Conservation (phyloP, 495 filamentous ascomycete species). For the Hypoxylon lienhwacheense region DNA sequence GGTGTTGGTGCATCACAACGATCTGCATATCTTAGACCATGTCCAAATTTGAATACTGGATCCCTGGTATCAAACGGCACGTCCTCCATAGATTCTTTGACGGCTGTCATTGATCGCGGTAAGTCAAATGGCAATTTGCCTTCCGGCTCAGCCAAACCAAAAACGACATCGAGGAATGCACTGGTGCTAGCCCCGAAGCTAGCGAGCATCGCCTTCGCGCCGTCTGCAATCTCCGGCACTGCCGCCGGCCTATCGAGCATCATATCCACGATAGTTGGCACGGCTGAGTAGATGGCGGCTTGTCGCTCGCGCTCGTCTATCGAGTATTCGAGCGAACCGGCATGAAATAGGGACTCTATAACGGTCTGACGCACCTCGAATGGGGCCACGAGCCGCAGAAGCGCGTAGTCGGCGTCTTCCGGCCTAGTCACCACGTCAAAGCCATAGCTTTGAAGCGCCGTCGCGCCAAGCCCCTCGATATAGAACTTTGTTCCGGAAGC, state of each 20-base stretch:
- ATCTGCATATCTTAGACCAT: slow-evolving; percentile 26
- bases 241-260: slow-evolving; percentile 39
- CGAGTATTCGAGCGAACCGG: slow-evolving; percentile 42
- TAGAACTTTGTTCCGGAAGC: slow-evolving; percentile 32
- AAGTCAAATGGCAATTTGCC: slow-evolving; percentile 32
- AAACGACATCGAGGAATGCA: slow-evolving; percentile 38
- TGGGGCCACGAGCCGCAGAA: slow-evolving; percentile 40
- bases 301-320: slow-evolving; percentile 37
- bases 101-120: slow-evolving; percentile 25
- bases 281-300: slow-evolving; percentile 34
- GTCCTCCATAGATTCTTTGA: slow-evolving; percentile 19
- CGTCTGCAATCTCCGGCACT: slow-evolving; percentile 37
- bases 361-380: slow-evolving; percentile 38
- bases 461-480: slow-evolving; percentile 38
- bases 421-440: slow-evolving; percentile 23
- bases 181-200: slow-evolving; percentile 38
- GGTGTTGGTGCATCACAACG: no score
- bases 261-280: slow-evolving; percentile 40
- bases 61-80: slow-evolving; percentile 33
- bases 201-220: slow-evolving; percentile 31
- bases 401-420: slow-evolving; percentile 42
- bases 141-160: slow-evolving; percentile 31
- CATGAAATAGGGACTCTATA: slow-evolving; percentile 40
- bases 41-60: slow-evolving; percentile 31
- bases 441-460: slow-evolving; percentile 19